These are phyloP conservation scores for Nakaseomyces bracarensis DNA, from an alignment of 1,139 yeast species.

Conservation along the genomic window DNA sequence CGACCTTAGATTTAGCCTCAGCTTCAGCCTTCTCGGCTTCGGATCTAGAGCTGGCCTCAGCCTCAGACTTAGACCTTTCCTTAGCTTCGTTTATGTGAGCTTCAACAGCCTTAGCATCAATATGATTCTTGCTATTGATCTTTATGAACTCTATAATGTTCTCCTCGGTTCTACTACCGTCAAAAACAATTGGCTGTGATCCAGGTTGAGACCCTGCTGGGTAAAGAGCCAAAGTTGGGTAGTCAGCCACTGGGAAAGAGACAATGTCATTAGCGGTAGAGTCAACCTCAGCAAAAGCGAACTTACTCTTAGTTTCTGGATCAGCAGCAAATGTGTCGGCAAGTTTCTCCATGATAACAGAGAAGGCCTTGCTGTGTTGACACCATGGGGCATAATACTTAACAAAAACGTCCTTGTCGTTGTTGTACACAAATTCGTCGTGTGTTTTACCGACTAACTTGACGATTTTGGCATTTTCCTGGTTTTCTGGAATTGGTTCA, in stretches of 20 bases:
- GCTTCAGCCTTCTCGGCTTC: constrained; percentile 17
- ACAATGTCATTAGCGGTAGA: constrained; percentile 79
- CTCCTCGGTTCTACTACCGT: constrained; percentile 68
- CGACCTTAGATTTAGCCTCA: constrained; percentile 7
- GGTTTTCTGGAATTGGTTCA: constrained; percentile 75
- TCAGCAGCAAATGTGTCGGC: constrained; percentile 56
- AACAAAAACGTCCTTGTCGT: constrained; percentile 74
- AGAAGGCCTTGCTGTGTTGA: constrained; percentile 92
- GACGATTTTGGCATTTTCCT: constrained; percentile 51
- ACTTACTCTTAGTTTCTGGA: constrained; percentile 40
- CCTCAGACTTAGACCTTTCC: constrained; percentile 18
- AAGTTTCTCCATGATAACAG: constrained; percentile 81
- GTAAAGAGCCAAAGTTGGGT: constrained; percentile 85
- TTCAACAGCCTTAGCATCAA: constrained; percentile 43
- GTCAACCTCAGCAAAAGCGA: constrained; percentile 76
- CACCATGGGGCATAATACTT: constrained; percentile 98
- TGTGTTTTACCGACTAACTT: constrained; percentile 82
- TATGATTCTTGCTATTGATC: constrained; percentile 49
- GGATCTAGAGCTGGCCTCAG: background rate
- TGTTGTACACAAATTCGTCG: constrained; percentile 57
- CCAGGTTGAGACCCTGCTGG: constrained; percentile 71
- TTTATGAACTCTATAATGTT: constrained; percentile 61
- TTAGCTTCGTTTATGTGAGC: constrained; percentile 10
- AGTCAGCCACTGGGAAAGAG: constrained; percentile 71
- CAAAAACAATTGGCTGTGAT: constrained; percentile 57